Evolutionary conservation across 2,329 filamentous ascomycete species (phyloP), one percentile per base, ranked within the genome.

Genomic region (Hymenoscyphus salicellus): DNA sequence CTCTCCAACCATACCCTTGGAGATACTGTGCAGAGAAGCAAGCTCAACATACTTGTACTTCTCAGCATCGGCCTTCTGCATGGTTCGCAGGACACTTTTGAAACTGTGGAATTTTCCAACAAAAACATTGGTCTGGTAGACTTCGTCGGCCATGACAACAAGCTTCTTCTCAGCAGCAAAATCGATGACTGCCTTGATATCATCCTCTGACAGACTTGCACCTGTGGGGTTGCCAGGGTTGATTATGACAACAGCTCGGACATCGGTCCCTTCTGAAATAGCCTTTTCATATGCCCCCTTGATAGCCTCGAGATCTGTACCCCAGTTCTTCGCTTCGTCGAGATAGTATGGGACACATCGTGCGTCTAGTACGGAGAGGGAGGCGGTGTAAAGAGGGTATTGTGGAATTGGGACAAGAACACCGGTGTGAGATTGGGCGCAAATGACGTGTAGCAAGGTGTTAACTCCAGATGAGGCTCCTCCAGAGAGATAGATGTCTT

Each of bases 51-150:
- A 78, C 78, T 96, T 91, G 80, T 92, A 98, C 77, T 87, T 88
- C 74, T 87, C 90, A 0, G 89, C 86, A 55, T 83, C 79, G 75
- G 89, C 85, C 77, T 89, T 83, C 78, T 98, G 94, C 73, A 98
- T 81, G 72, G 89, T 84, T 68, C 93, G 87, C 60, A 99, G 86
- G 49, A 89, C 88, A 73, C 90, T 88, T 82, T 98, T 98, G 89
- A 99, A 98, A 74, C 91, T 96, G 80, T 91, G 87, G 83, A 99
- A 99, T 77, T 94, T 84, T 78, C 95, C 95, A 67, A 90, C 82
- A 80, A 99, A 99, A 72, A 99, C 91, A 79, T 99, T 99, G 75
- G 95, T 98, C 81, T 99, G 95, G 86, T 99, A 99, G 43, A 99
- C 95, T 79, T 99, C 95, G 75, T 99, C 95, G 61, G 95, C 95